phyloP scores from a whole-genome alignment of 768 basidiomycete genomes.

The Asterophora parasitica region DNA sequence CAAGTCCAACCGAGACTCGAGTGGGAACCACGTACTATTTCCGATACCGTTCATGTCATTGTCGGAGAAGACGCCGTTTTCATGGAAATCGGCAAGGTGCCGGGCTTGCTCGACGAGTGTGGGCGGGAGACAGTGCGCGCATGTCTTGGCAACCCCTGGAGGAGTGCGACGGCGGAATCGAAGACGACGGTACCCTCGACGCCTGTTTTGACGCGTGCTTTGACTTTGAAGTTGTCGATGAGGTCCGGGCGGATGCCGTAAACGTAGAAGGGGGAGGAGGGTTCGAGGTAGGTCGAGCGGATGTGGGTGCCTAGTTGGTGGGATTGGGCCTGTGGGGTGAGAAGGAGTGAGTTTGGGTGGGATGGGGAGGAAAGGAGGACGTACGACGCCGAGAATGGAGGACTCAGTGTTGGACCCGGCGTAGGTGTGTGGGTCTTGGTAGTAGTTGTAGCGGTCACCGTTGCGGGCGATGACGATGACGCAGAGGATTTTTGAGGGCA shows the following conservation, averaged over 20 bases:
- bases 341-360: too few species aligned
- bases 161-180: slow-evolving; percentile 78
- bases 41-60: slow-evolving; percentile 60
- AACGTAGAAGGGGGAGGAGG: slow-evolving; percentile 66
- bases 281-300: slow-evolving; percentile 62
- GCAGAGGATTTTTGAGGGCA: slow-evolving; percentile 64
- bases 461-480: slow-evolving; percentile 76
- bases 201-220: slow-evolving; percentile 76
- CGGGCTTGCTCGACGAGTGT: slow-evolving; percentile 70
- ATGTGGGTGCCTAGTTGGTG: slow-evolving; percentile 58
- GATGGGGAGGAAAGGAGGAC: slow-evolving; percentile 15
- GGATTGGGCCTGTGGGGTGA: slow-evolving; percentile 64
- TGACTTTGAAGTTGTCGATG: slow-evolving; percentile 69
- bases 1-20: too few species aligned
- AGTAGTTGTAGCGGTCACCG: slow-evolving; percentile 65
- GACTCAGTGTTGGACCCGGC: slow-evolving; percentile 58
- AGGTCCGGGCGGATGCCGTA: slow-evolving; percentile 60
- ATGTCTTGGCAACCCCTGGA: slow-evolving; percentile 83
- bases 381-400: slow-evolving; percentile 71
- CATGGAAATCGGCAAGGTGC: slow-evolving; percentile 74
- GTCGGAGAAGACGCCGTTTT: slow-evolving; percentile 69
- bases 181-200: slow-evolving; percentile 84
- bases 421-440: slow-evolving; percentile 71
- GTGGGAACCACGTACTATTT: slow-evolving; percentile 75
- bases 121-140: slow-evolving; percentile 76